Percentiles rank a stretch among this genome's conserved stretches.
phyloP scores from a whole-genome alignment of 208 protist genomes.

The Zelonia costaricensis region DNA sequence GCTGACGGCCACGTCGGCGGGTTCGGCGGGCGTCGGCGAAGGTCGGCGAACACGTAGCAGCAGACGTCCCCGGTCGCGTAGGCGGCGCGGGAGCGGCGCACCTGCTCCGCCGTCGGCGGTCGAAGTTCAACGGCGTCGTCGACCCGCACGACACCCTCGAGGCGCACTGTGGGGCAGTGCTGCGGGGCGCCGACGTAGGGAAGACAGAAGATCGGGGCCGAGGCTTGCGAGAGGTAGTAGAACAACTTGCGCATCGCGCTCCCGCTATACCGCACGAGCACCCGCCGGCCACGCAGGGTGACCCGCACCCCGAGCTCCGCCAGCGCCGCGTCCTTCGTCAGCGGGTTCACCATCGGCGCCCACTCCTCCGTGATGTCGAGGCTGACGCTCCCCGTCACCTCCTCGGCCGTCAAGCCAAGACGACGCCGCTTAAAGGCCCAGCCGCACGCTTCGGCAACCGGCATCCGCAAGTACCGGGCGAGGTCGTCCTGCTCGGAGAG shows the following conservation, averaged over 20 bases:
- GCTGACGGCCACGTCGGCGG: conserved; percentile 5
- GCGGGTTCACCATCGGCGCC: conserved; percentile 28
- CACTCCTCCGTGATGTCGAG: conserved; percentile 14
- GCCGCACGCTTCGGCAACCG: background rate
- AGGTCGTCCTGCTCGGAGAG: conserved; percentile 3
- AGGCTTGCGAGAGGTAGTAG: conserved; percentile 24
- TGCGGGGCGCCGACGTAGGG: conserved; percentile 19
- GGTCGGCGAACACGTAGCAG: conserved; percentile 9
- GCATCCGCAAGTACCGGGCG: background rate
- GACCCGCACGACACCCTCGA: conserved; percentile 11
- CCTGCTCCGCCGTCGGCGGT: conserved; percentile 4
- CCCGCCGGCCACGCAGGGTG: conserved; percentile 7
- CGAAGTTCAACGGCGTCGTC: background rate
- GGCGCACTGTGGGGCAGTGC: conserved; percentile 13
- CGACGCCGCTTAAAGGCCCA: conserved; percentile 24
- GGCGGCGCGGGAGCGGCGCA: background rate
- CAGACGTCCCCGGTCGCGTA: conserved; percentile 5
- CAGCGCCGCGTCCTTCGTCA: conserved; percentile 18
- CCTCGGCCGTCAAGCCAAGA: background rate
- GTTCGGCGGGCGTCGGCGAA: conserved; percentile 1
- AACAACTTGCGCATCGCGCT: conserved; percentile 9
- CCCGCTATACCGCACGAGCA: conserved; percentile 10
- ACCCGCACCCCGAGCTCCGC: conserved; percentile 9
- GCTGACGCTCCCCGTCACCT: conserved; percentile 6
- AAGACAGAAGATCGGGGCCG: conserved; percentile 20